Base-by-base conservation (phyloP, 2,329 filamentous ascomycete genomes). In the Blastomyces percursus region DNA sequence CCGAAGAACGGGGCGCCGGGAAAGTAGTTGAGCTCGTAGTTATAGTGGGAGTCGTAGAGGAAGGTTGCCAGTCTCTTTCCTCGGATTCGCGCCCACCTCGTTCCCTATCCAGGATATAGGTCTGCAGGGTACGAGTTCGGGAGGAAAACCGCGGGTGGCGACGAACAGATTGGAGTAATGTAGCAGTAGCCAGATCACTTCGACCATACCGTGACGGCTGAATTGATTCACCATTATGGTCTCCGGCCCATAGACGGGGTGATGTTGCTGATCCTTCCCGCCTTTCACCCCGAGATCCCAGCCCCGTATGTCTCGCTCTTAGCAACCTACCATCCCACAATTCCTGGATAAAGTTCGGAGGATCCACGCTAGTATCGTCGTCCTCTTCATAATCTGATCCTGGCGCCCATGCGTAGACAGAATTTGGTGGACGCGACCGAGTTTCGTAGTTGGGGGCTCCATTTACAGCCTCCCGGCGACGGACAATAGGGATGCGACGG, bases 331-430 rank as follows among this genome's bases (percentile, higher is more conserved):
- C 69, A 64, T 69, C 69, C 70, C 69, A 72, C 52, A 69, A 68
- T 62, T 67, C 69, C 64, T 66, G 69, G 65, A 62, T 67, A 61
- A 67, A 66, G 32, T 71, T 71, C 32, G 73, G 63, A 30, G 58
- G 71, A 69, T 50, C 57, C 24, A 59, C 57, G 42, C 57, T 59
- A 42, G 40, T 14, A 59, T 70, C 66, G 42, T 68, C 67, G 51
- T 72, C 71, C 19, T 73, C 70, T 44, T 64, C 66, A 19, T 74
- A 70, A 59, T 75, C 73, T 46, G 75, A 75, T 14, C 77, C 77
- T 16, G 82, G 82, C 38, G 82, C 81, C 84, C 83, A 86, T 70
- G 84, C 82, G 71, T 85, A 85, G 51, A 85, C 73, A 60, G 76
- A 80, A 68, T 83, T 82, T 64, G 78, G 72, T 66, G 77, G 79